These are phyloP conservation scores for Ailanthus altissimus DNA, from an alignment of 345 rosid species.

Conservation along the genomic window DNA sequence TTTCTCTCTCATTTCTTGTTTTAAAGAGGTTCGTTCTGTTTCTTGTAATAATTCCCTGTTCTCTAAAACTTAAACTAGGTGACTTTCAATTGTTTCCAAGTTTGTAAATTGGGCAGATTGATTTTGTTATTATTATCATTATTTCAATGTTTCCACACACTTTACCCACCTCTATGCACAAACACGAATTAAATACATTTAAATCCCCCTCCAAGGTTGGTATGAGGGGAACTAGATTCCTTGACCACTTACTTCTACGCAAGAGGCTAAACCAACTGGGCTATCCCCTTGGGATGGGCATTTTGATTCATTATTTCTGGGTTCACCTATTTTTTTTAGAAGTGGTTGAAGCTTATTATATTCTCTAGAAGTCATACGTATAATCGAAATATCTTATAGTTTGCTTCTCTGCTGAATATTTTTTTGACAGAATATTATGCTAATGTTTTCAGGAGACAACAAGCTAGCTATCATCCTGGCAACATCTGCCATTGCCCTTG, in stretches of 20 bases:
- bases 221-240: no score
- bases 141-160: no score
- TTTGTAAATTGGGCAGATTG: not conserved
- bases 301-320: no score
- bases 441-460: conserved; percentile 39
- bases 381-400: not conserved
- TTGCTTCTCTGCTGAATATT: not conserved
- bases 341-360: not conserved
- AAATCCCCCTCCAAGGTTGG: no score
- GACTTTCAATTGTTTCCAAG: not conserved
- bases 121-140: not conserved
- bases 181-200: no score
- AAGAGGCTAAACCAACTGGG: no score
- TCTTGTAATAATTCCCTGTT: not conserved
- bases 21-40: not conserved
- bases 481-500: conserved; percentile 52
- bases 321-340: not conserved
- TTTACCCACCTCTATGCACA: no score
- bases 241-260: no score
- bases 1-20: not conserved
- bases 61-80: not conserved
- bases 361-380: not conserved
- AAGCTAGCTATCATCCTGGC: conserved; percentile 53
- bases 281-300: no score
- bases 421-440: conserved; percentile 1